Evolutionary conservation across 2,329 filamentous ascomycete genomes (phyloP), one percentile per base, ranked within the genome.

Genomic region (Penicillium sclerotiorum): DNA sequence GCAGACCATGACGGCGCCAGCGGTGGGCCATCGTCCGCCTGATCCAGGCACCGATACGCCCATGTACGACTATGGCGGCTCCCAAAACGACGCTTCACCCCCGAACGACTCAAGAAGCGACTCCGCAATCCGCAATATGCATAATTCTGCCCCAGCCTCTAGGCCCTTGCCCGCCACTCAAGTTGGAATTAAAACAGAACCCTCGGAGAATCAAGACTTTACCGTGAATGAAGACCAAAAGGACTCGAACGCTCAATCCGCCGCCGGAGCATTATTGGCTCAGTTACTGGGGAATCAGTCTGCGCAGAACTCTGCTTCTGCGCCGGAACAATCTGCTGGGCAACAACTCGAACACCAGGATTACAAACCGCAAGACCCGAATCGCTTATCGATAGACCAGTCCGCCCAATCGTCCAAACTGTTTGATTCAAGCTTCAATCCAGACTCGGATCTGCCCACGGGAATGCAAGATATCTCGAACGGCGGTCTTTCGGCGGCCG

Each of bases 1-100:
- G 66, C 71, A 73, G 70, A 73, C 71, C 69, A 73, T 74, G 72
- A 73, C 71, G 65, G 71, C 72, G 70, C 71, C 72, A 68, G 68
- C 71, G 63, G 66, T 75, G 70, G 70, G 72, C 63, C 72, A 72
- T 71, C 67, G 67, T 61, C 72, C 72, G 63, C 69, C 68, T 59
- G 71, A 74, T 62, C 60, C 71, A 62, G 71, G 69, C 54, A 64
- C 67, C 53, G 66, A 72, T 55, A 68, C 67, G 66, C 68, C 71
- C 53, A 50, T 69, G 47, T 71, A 70, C 63, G 70, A 73, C 56
- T 71, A 71, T 66, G 60, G 63, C 60, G 56, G 59, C 52, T 59
- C 67, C 17, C 65, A 60, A 36, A 51, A 62, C 49, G 46, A 57
- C 51, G 40, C 43, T 43, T 50, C 62, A 47, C 62, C 64, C 52